A percentile compares a stretch with the other conserved stretches of the same genome.
Conservation (phyloP, 2,329 filamentous ascomycete genomes). For the Ascomycota sp. region DNA sequence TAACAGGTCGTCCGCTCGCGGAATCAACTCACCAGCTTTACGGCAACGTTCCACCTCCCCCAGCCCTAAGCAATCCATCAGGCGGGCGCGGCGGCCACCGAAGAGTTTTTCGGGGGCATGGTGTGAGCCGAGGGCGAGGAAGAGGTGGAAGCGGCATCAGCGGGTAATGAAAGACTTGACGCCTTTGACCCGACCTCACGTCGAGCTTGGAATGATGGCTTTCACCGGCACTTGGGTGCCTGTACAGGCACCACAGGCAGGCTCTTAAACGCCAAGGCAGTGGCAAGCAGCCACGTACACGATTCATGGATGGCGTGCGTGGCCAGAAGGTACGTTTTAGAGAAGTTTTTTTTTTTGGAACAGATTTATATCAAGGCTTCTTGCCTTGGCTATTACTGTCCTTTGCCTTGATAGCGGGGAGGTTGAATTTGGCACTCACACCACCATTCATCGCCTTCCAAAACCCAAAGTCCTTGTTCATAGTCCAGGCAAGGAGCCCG, state of each 20-base stretch:
- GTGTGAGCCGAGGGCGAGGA: constrained; percentile 12
- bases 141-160: constrained; percentile 5
- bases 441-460: constrained; percentile 47
- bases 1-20: constrained; percentile 3
- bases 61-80: constrained; percentile 25
- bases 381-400: constrained; percentile 6
- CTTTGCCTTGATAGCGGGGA: constrained; percentile 45
- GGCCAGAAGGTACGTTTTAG: too few species aligned
- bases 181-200: too few species aligned
- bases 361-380: background rate
- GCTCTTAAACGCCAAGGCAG: too few species aligned
- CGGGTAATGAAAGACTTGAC: background rate
- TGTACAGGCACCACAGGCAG: too few species aligned
- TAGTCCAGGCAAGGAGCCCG: constrained; percentile 65
- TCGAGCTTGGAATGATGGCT: background rate
- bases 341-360: too few species aligned
- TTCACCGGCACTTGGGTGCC: too few species aligned
- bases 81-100: constrained; percentile 16
- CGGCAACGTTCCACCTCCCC: constrained; percentile 37
- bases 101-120: too few species aligned
- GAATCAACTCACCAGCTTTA: constrained; percentile 15
- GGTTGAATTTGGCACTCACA: constrained; percentile 36
- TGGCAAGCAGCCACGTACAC: too few species aligned
- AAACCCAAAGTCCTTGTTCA: constrained; percentile 27
- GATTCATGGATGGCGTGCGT: too few species aligned